phyloP scores from a whole-genome alignment of 1,284 basidiomycete species.

The Leccinum pseudoinsigne region DNA sequence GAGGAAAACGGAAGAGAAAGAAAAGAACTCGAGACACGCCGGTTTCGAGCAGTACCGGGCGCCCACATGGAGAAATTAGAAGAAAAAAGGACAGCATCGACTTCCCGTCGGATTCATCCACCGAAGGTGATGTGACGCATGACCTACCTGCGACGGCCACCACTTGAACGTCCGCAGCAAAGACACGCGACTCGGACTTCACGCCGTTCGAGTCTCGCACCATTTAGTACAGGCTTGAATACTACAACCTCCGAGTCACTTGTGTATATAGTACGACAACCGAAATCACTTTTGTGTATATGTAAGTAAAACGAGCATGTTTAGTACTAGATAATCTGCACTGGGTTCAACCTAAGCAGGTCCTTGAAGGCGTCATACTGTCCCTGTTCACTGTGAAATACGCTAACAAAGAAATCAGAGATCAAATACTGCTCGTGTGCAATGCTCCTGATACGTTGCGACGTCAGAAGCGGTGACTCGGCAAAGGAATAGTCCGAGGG shows the following conservation, averaged over 20 bases:
- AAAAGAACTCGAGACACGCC: not conserved
- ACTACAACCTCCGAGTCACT: slow-evolving; percentile 2
- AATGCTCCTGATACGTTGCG: no score
- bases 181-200: slow-evolving; percentile 9
- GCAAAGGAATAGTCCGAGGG: no score
- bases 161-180: slow-evolving; percentile 11
- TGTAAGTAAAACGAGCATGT: no score
- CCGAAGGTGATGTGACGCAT: slow-evolving; percentile 6
- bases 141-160: slow-evolving; percentile 2
- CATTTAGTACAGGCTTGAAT: not conserved
- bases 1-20: not conserved
- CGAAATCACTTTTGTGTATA: no score
- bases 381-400: no score
- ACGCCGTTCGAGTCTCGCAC: slow-evolving; percentile 6
- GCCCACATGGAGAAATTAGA: not conserved
- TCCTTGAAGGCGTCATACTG: no score
- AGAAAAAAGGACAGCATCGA: slow-evolving; percentile 8
- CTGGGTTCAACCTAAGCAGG: no score
- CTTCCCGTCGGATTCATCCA: slow-evolving; percentile 6
- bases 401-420: no score
- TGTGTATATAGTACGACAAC: no score
- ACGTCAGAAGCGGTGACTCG: no score
- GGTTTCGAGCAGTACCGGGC: slow-evolving; percentile 4
- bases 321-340: no score
- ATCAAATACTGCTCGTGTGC: no score